Conservation (phyloP, 768 basidiomycete species). For the Heimioporus sp. region DNA sequence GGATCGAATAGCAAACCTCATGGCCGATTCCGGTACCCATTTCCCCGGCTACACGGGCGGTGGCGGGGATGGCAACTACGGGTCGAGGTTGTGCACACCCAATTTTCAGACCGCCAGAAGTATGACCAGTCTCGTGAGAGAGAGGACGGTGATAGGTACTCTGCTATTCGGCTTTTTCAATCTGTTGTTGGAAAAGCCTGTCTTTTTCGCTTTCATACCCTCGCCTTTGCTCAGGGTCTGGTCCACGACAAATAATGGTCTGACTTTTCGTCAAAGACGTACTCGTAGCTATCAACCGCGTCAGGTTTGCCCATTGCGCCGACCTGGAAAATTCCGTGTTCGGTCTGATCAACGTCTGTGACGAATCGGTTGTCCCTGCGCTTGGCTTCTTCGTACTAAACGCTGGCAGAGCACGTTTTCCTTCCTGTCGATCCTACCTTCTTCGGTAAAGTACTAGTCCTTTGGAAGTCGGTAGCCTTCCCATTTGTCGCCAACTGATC, state of each 20-base stretch:
- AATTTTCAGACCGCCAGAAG: conserved; percentile 80
- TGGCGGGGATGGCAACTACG: conserved; percentile 99
- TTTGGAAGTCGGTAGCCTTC: conserved; percentile 97
- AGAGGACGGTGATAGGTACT: conserved; percentile 46
- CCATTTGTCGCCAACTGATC: conserved; percentile 92
- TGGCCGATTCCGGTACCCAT: conserved; percentile 97
- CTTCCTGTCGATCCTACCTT: conserved; percentile 97
- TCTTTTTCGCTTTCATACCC: conserved; percentile 77
- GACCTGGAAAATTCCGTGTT: conserved; percentile 83
- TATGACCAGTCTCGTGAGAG: conserved; percentile 90
- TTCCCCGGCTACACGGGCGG: conserved; percentile 98
- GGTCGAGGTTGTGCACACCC: conserved; percentile 95
- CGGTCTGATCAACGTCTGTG: conserved; percentile 94
- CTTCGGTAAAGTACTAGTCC: conserved; percentile 97
- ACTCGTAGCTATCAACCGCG: conserved; percentile 86
- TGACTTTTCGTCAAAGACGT: conserved; percentile 98
- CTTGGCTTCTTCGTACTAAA: conserved; percentile 91
- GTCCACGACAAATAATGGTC: conserved; percentile 93
- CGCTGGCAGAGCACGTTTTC: conserved; percentile 89
- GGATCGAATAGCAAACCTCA: conserved; percentile 99
- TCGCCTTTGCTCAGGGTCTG: conserved; percentile 65
- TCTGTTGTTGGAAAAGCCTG: conserved; percentile 78
- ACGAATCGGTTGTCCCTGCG: conserved; percentile 92
- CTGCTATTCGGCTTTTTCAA: conserved; percentile 88
- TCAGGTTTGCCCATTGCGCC: conserved; percentile 90